These are phyloP conservation scores for Fusarium falciforme DNA, from an alignment of 2,329 filamentous ascomycete genomes.

Conservation along the genomic window DNA sequence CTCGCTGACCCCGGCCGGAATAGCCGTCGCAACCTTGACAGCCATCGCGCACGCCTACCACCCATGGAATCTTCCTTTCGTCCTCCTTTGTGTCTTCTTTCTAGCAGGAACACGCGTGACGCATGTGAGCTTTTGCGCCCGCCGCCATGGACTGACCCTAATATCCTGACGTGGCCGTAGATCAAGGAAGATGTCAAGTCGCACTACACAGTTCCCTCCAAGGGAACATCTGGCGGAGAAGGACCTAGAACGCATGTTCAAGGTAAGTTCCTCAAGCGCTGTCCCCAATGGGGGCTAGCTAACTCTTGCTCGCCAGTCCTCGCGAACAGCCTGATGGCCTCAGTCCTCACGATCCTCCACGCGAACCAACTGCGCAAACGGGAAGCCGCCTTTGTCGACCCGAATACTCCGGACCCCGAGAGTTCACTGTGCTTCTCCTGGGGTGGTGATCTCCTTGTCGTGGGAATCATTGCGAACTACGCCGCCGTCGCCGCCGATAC, in stretches of 20 bases:
- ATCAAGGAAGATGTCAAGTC: conserved; percentile 91
- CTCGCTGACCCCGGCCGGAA: conserved; percentile 81
- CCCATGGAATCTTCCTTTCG: conserved; percentile 93
- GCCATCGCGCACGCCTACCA: conserved; percentile 88
- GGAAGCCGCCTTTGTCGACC: conserved; percentile 52
- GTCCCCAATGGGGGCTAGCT: not conserved
- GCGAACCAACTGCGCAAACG: conserved; percentile 68
- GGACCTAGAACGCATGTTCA: conserved; percentile 86
- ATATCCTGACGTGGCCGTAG: conserved; percentile 54
- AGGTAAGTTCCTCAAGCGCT: conserved; percentile 55
- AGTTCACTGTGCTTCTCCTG: conserved; percentile 68
- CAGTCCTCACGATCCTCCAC: conserved; percentile 70
- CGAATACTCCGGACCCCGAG: conserved; percentile 45
- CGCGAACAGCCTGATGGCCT: conserved; percentile 86
- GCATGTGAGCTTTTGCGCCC: conserved; percentile 65
- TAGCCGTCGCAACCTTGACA: conserved; percentile 77
- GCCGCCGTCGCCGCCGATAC: conserved; percentile 93
- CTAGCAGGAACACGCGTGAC: conserved; percentile 85
- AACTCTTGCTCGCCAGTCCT: conserved; percentile 65
- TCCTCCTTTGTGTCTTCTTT: conserved; percentile 86
- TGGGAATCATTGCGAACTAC: conserved; percentile 84
- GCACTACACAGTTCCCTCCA: conserved; percentile 80
- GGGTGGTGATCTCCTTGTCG: conserved; percentile 70
- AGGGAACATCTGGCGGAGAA: conserved; percentile 80
- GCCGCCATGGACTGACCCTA: not conserved